Evolutionary conservation across 345 rosid genomes (phyloP).

Genomic region (Cochlearia excelsa): DNA sequence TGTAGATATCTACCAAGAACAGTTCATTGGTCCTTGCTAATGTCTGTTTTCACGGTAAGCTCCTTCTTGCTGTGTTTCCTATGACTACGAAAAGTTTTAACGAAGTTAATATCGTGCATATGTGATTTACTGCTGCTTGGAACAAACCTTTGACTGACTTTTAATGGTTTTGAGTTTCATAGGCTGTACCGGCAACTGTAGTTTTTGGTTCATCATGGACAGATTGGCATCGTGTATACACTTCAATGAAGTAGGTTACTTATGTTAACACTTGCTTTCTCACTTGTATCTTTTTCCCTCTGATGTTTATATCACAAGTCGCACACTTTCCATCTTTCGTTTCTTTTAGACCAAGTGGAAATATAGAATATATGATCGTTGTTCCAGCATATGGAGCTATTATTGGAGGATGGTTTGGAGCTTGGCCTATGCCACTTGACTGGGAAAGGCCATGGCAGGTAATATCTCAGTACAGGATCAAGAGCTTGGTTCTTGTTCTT

Average conservation of each 20-base stretch:
- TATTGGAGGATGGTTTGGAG: slow-evolving; percentile 94
- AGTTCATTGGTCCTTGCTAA: slow-evolving; percentile 67
- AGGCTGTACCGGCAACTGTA: slow-evolving; percentile 74
- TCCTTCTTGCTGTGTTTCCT: background rate
- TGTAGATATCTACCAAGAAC: slow-evolving; percentile 61
- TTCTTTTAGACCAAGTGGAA: slow-evolving; percentile 47
- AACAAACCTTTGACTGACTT: slow-evolving; percentile 14
- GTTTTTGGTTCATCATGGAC: slow-evolving; percentile 72
- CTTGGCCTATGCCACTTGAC: slow-evolving; percentile 99
- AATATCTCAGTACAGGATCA: too few relatives aligned
- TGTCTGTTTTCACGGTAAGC: slow-evolving; percentile 78
- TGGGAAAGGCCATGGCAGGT: slow-evolving; percentile 56
- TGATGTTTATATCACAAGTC: too few relatives aligned
- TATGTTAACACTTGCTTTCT: too few relatives aligned
- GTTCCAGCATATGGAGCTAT: slow-evolving; percentile 77
- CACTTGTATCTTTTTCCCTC: too few relatives aligned
- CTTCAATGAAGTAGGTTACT: slow-evolving; percentile 51
- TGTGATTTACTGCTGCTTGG: background rate
- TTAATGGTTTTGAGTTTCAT: slow-evolving; percentile 27
- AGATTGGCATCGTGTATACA: slow-evolving; percentile 68
- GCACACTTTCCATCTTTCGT: background rate
- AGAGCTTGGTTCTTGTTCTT: too few relatives aligned
- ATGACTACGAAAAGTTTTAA: background rate
- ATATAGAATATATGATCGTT: slow-evolving; percentile 64
- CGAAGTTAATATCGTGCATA: background rate